Base-by-base conservation (phyloP, 441 rosid species). In the Eutrema salsugineum region DNA sequence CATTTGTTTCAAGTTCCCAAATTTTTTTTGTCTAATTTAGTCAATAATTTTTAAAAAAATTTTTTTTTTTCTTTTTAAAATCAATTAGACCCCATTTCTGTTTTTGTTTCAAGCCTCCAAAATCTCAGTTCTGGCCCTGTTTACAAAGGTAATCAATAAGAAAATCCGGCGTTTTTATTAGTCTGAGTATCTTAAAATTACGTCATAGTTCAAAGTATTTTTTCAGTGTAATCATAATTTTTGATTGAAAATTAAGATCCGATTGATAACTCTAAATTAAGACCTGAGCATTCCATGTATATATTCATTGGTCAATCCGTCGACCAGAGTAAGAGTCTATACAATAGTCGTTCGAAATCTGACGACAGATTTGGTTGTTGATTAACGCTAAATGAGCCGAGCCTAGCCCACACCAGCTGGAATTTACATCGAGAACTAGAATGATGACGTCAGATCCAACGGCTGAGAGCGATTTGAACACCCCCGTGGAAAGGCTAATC, bases 381-480 rank as follows among this genome's bases (percentile, higher is more conserved):
- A 32, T 32, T 9, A 55, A 55, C 11, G 51, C 12, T 19, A 17
- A 20, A 48, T 48, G 69, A 71, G 70, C 62, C 56, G 47, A 64
- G 59, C 77, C 49, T 8, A 27, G 10, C 11, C 6, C 40, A 32
- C 11, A 33, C 15, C 35, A 44, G 56, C 14, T 51, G 3, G 11
- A 32, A 6, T 27, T 60, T 60, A 50, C 60, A 51, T 50, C 6
- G 19, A 42, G 35, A 47, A 73, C 10, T 33, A 61, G 36, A 39
- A 17, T 40, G 59, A 0, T 60, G 19, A 75, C 49, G 50, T 73
- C 66, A 46, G 66, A 77, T 71, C 84, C 73, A 66, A 74, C 79
- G 79, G 81, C 79, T 81, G 78, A 78, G 48, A 66, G 57, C 38
- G 51, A 70, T n/a, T 22, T 44, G 24, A 38, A 49, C 27, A 70